A percentile compares a stretch with the other conserved stretches of the same genome.
phyloP scores from a whole-genome alignment of 768 basidiomycete species.

The Mycena latifolia region DNA sequence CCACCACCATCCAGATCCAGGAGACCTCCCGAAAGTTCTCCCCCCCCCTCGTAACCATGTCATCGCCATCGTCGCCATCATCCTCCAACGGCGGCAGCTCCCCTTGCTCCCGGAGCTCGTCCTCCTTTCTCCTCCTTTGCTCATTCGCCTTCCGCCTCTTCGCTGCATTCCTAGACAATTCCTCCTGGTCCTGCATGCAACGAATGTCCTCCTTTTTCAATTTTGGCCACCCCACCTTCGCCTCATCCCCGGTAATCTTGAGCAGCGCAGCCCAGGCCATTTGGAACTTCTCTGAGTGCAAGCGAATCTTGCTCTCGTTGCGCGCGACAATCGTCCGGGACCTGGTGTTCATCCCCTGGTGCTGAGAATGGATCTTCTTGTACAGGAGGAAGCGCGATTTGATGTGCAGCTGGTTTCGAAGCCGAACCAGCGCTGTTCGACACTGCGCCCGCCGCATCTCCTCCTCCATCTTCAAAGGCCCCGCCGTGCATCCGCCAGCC shows the following conservation, averaged over 20 bases:
- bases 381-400: constrained; percentile 2
- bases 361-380: constrained; percentile 7
- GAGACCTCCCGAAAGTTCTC: no score
- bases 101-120: not conserved
- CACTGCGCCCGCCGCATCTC: constrained; percentile 25
- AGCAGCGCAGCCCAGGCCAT: constrained; percentile 18
- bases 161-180: not conserved
- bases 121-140: not conserved
- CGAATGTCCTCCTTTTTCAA: constrained; percentile 18
- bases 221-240: constrained; percentile 6
- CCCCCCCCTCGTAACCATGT: no score
- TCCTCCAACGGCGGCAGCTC: not conserved
- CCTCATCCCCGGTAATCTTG: constrained; percentile 4
- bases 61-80: not conserved
- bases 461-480: constrained; percentile 7
- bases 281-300: constrained; percentile 27
- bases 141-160: not conserved
- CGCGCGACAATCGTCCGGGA: constrained; percentile 12
- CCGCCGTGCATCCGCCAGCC: constrained; percentile 3
- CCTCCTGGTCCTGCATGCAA: constrained; percentile 20
- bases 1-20: no score
- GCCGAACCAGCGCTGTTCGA: not conserved
- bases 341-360: constrained; percentile 24
- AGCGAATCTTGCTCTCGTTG: constrained; percentile 25
- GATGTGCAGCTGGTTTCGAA: constrained; percentile 24